Evolutionary conservation across 1,139 yeast species (phyloP).

Genomic region (Hyphopichia khmerensis): DNA sequence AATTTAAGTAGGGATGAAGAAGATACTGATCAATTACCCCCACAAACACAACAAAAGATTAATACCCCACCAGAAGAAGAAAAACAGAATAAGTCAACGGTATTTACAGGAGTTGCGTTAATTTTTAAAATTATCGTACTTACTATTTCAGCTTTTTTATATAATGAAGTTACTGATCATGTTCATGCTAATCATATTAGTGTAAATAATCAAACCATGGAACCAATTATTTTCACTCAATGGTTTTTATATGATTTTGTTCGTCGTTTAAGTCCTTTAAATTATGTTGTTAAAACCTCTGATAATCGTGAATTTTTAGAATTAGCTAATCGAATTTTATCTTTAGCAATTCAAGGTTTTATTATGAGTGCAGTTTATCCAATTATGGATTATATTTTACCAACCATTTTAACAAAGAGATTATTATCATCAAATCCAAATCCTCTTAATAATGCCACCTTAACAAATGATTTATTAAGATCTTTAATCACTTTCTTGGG

Average conservation of each 20-base stretch:
- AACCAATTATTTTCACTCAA: constrained; percentile 35
- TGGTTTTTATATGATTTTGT: constrained; percentile 31
- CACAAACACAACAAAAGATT: neutral
- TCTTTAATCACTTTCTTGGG: constrained; percentile 79
- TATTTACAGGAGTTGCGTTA: neutral
- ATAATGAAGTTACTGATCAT: constrained; percentile 50
- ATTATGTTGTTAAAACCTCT: neutral
- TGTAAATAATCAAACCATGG: constrained; percentile 27
- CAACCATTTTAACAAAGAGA: constrained; percentile 28
- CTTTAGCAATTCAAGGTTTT: constrained; percentile 52
- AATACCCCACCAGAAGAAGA: neutral
- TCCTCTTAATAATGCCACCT: constrained; percentile 23
- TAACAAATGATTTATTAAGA: constrained; percentile 46
- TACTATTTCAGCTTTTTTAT: constrained; percentile 45
- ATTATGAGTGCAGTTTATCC: constrained; percentile 66
- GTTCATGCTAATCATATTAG: constrained; percentile 50
- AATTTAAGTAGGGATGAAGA: constrained; percentile 33
- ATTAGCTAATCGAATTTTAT: constrained; percentile 23
- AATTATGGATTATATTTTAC: constrained; percentile 50
- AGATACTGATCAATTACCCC: constrained; percentile 1
- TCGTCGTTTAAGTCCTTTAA: constrained; percentile 27
- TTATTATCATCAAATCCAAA: constrained; percentile 31
- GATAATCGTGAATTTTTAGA: constrained; percentile 1
- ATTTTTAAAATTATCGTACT: constrained; percentile 29
- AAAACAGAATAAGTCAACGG: neutral